A percentile compares a stretch with the other conserved stretches of the same genome.
phyloP scores from a whole-genome alignment of 352 stramenopile species.

The Pythium scleroteichum region DNA sequence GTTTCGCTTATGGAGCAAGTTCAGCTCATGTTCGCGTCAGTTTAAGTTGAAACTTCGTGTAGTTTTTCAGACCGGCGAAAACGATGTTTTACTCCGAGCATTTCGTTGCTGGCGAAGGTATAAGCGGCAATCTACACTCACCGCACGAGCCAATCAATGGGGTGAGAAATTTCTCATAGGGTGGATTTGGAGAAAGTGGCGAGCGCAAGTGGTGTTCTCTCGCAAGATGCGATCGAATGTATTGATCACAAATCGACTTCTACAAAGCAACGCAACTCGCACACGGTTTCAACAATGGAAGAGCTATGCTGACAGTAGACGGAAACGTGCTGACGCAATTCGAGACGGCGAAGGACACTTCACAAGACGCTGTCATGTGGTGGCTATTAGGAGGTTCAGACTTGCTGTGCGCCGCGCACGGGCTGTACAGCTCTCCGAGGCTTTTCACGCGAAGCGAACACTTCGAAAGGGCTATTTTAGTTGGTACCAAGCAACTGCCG shows the following conservation, averaged over 20 bases:
- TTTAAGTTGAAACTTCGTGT: slow-evolving; percentile 18
- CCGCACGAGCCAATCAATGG: slow-evolving; percentile 1
- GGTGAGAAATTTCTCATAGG: background rate
- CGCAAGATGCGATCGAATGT: slow-evolving; percentile 18
- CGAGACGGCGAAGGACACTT: background rate
- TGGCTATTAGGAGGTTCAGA: background rate
- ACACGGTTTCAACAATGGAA: slow-evolving; percentile 11
- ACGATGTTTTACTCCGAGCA: background rate
- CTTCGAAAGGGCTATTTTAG: slow-evolving; percentile 1
- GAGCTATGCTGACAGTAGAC: background rate
- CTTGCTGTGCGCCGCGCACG: background rate
- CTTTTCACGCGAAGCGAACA: slow-evolving; percentile 5
- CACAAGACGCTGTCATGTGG: background rate
- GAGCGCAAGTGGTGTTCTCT: slow-evolving; percentile 5
- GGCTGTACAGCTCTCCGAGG: slow-evolving; percentile 2
- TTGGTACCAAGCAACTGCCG: background rate
- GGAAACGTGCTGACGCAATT: background rate
- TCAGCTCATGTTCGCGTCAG: slow-evolving; percentile 1
- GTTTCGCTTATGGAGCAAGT: slow-evolving; percentile 7
- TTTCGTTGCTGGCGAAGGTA: slow-evolving; percentile 20
- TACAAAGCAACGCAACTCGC: slow-evolving; percentile 18
- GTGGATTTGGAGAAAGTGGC: slow-evolving; percentile 11
- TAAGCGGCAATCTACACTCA: slow-evolving; percentile 6
- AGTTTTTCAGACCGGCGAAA: slow-evolving; percentile 18
- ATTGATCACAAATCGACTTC: slow-evolving; percentile 10